Evolutionary conservation across 163 green algal species (phyloP), one percentile per base, ranked within the genome.

Genomic region (Scenedesmus sp.): DNA sequence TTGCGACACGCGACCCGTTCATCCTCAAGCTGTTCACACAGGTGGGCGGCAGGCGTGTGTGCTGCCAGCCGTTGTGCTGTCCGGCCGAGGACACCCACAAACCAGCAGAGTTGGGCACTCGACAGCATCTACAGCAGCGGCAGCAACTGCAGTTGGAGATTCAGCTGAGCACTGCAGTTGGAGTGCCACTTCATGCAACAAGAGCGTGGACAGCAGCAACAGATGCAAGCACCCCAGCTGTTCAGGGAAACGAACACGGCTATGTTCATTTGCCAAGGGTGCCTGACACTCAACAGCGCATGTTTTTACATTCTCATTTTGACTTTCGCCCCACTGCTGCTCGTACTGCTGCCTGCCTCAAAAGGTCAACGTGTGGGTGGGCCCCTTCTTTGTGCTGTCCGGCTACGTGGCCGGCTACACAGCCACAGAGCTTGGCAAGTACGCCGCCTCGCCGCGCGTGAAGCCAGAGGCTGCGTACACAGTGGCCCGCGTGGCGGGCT

Each of bases 341-440:
- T 43, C 13, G 1, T 40, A 37, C 13, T n/a, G 12, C 72, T 49
- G 37, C 10, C 73, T 10, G 2, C 1, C 43, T 1, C 9, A 16
- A 44, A 76, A 91, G 87, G 65, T 92, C 68, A 92, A 92, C 61
- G 88, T 92, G 35, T 92, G 88, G 88, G 88, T 92, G 33, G 88
- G 88, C 43, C 61, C 88, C 24, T 92, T 92, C 81, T 92, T 92
- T 20, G 88, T 92, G 46, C 46, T 92, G 22, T 89, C 81, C 0
- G 88, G 88, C 49, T 92, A 92, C 61, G 88, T 92, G 12, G 88
- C 81, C 26, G 88, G 42, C 37, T 92, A 92, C 81, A 92, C 88
- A 72, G 88, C 88, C n/a, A 92, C 88, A 35, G 88, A 92, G 44
- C 70, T 92, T 26, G 88, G 88, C 65, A 89, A 89, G 70, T 92